Percentiles rank a stretch among this genome's conserved stretches.
phyloP scores from a whole-genome alignment of 257 asterid genomes.

The Lycium barbarum region DNA sequence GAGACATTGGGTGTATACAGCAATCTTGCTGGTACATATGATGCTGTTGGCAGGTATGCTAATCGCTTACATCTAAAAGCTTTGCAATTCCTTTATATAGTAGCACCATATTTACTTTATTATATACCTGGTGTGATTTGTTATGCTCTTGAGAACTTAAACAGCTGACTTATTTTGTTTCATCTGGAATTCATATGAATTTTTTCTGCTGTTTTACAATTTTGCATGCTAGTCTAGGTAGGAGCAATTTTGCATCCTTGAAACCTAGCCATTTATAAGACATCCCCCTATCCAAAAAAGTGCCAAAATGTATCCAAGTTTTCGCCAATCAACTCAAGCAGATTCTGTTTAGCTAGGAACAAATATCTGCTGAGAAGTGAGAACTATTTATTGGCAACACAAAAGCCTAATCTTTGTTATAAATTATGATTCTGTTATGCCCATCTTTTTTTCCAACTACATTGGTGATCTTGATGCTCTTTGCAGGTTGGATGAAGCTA shows the following conservation, averaged over 20 bases:
- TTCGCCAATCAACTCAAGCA: not conserved
- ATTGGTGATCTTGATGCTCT: conserved; percentile 25
- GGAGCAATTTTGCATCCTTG: not conserved
- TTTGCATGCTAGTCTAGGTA: not conserved
- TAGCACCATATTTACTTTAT: not conserved
- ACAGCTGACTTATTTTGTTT: not conserved
- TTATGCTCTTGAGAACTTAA: conserved; percentile 16
- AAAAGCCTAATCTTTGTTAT: not conserved
- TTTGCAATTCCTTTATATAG: not conserved
- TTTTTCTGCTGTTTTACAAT: not conserved
- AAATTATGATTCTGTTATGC: conserved; percentile 17
- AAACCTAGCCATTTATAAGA: not conserved
- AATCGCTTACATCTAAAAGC: not conserved
- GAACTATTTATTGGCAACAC: conserved; percentile 1
- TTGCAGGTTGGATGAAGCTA: conserved; percentile 86
- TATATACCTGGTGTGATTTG: not conserved
- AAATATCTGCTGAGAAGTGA: not conserved
- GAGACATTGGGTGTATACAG: conserved; percentile 96
- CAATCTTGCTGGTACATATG: conserved; percentile 95
- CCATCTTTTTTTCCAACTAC: not conserved
- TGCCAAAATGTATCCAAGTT: not conserved
- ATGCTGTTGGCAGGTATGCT: conserved; percentile 91
- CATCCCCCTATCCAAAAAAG: not conserved
- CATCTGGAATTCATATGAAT: not conserved
- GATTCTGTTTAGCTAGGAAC: not conserved